phyloP scores from a whole-genome alignment of 495 filamentous ascomycete genomes.

The Trichocladium uniseriatum region DNA sequence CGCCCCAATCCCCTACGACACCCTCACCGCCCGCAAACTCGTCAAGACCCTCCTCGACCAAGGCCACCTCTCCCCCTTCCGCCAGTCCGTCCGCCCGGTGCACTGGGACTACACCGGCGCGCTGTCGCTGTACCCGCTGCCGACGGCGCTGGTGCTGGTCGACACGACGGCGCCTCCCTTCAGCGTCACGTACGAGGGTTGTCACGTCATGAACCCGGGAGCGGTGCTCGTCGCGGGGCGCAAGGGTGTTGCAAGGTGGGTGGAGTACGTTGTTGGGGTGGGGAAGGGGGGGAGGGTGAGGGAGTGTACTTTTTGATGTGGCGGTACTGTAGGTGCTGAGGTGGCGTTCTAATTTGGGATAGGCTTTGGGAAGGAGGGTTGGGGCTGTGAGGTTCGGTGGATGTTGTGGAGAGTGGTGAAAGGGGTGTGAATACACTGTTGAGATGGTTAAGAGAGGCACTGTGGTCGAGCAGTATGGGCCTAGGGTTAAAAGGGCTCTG shows the following conservation, averaged over 20 bases:
- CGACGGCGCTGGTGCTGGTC: constrained; percentile 69
- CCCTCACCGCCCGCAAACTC: constrained; percentile 62
- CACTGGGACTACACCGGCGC: constrained; percentile 75
- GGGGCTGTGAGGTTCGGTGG: neutral
- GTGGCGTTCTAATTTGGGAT: no score
- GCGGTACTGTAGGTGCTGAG: neutral
- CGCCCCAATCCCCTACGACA: constrained; percentile 39
- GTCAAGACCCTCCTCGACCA: constrained; percentile 93
- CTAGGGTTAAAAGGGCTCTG: no score
- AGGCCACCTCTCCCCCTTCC: constrained; percentile 78
- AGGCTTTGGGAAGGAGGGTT: no score
- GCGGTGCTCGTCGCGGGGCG: constrained; percentile 54
- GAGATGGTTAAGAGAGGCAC: no score
- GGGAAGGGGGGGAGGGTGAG: constrained; percentile 39
- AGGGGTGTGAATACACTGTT: no score
- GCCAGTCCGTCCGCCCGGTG: constrained; percentile 61
- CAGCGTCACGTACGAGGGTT: constrained; percentile 83
- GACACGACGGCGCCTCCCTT: constrained; percentile 75
- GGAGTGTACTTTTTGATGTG: constrained; percentile 35
- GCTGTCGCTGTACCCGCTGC: constrained; percentile 77
- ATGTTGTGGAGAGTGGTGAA: neutral
- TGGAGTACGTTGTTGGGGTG: constrained; percentile 69
- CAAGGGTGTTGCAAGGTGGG: constrained; percentile 61
- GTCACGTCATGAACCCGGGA: constrained; percentile 92
- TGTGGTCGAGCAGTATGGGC: no score